phyloP scores from a whole-genome alignment of 2,329 filamentous ascomycete genomes.

The Arthrobotrys pseudoclavata region DNA sequence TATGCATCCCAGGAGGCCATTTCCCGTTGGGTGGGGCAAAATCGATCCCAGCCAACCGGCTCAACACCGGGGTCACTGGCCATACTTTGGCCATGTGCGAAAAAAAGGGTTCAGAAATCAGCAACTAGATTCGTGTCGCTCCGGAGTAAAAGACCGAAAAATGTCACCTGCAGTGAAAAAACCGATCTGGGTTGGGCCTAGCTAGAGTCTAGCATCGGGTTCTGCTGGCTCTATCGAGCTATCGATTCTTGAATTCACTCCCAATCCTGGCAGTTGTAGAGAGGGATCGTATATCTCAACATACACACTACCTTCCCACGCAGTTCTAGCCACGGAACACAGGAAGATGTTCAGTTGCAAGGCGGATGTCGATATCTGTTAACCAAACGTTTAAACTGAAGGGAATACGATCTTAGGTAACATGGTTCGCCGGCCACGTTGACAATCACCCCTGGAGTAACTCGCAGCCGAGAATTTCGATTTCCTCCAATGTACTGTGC shows the following conservation, averaged over 20 bases:
- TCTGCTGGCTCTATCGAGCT: conserved; percentile 25
- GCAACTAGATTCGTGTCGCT: conserved; percentile 6
- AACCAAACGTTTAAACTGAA: neutral
- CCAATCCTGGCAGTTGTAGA: neutral
- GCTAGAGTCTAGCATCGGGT: conserved; percentile 48
- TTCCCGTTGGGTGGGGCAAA: conserved; percentile 53
- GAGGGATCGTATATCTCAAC: neutral
- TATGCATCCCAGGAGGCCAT: conserved; percentile 26
- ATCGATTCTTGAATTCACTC: conserved; percentile 35
- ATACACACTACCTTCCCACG: neutral
- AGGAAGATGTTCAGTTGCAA: neutral
- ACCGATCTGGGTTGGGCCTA: conserved; percentile 36
- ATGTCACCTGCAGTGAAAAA: conserved; percentile 33
- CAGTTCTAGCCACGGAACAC: too few relatives aligned
- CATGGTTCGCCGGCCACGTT: conserved; percentile 4
- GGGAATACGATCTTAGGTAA: neutral
- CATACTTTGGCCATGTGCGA: conserved; percentile 38
- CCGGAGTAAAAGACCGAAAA: conserved; percentile 37
- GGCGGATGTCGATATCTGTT: neutral
- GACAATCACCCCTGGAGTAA: neutral
- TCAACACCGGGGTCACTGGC: conserved; percentile 23
- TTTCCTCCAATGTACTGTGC: neutral
- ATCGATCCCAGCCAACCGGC: conserved; percentile 18
- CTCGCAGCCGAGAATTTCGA: neutral
- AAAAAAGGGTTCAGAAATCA: conserved; percentile 23